Conservation (phyloP, 2,329 filamentous ascomycete genomes). For the Pseudogymnoascus sp. region DNA sequence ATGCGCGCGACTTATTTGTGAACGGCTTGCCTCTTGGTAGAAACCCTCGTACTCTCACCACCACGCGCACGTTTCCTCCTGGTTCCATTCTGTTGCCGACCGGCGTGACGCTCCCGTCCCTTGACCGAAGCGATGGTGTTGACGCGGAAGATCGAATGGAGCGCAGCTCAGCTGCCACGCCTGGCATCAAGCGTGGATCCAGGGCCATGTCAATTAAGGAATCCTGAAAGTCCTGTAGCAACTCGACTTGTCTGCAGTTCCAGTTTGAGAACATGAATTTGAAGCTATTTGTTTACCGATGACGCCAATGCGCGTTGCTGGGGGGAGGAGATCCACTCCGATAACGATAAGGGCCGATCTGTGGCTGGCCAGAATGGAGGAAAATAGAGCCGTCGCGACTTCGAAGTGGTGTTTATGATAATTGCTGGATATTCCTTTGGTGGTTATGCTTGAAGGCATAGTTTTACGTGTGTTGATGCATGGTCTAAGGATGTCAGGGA, state of each 20-base stretch:
- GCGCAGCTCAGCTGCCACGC: slow-evolving; percentile 30
- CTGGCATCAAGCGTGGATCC: slow-evolving; percentile 38
- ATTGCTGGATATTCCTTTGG: not conserved
- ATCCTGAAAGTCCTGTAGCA: slow-evolving; percentile 23
- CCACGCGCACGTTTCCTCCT: slow-evolving; percentile 73
- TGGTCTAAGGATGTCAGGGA: not conserved
- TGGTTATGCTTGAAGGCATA: slow-evolving; percentile 3
- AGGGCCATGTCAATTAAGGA: slow-evolving; percentile 33
- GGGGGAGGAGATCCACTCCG: slow-evolving; percentile 9
- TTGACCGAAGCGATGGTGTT: slow-evolving; percentile 67
- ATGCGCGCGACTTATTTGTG: not conserved
- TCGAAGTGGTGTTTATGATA: not conserved
- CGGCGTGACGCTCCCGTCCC: slow-evolving; percentile 56
- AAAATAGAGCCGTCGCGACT: not conserved
- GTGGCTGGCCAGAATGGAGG: slow-evolving; percentile 3
- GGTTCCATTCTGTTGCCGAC: slow-evolving; percentile 45
- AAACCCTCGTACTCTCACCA: slow-evolving; percentile 73
- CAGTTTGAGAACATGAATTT: slow-evolving; percentile 23
- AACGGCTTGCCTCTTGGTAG: slow-evolving; percentile 59
- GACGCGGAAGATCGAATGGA: slow-evolving; percentile 59
- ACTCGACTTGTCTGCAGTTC: slow-evolving; percentile 20
- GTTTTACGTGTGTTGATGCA: not conserved
- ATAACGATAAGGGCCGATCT: slow-evolving; percentile 7
- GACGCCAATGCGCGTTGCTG: slow-evolving; percentile 12
- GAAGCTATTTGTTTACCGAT: slow-evolving; percentile 12